Conservation (phyloP, 371 early-diverging fungal species). For the Parasitella parasitica region DNA sequence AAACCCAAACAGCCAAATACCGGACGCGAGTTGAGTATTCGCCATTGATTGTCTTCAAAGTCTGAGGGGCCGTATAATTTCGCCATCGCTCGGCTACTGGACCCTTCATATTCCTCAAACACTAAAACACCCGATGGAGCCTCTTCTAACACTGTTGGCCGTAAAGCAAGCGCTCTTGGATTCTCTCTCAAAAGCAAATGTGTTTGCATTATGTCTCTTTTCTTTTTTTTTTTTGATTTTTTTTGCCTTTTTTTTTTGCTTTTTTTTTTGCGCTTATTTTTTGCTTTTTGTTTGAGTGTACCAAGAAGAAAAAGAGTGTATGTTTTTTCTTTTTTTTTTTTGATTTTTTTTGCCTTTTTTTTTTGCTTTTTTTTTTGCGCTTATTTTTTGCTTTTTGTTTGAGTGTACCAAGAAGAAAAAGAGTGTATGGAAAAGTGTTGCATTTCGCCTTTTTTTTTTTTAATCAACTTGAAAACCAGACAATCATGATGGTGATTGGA, state of each 20-base stretch:
- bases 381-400: no score
- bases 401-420: no score
- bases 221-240: not conserved
- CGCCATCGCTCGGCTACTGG: slow-evolving; percentile 39
- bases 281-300: no score
- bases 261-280: no score
- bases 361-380: no score
- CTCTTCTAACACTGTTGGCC: slow-evolving; percentile 50
- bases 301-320: no score
- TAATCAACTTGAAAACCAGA: no score
- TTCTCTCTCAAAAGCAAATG: slow-evolving; percentile 48
- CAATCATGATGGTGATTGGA: no score
- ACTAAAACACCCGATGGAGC: slow-evolving; percentile 49
- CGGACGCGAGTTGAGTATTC: slow-evolving; percentile 54
- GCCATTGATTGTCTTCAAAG: slow-evolving; percentile 51
- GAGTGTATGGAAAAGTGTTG: no score
- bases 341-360: no score
- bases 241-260: not conserved
- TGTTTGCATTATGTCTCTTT: slow-evolving; percentile 35
- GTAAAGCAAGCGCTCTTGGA: slow-evolving; percentile 50
- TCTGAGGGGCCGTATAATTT: slow-evolving; percentile 46
- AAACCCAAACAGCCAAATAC: slow-evolving; percentile 75
- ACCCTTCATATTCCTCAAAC: slow-evolving; percentile 34
- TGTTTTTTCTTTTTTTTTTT: no score
- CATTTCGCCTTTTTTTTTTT: no score